Conservation (phyloP, 1,139 yeast species). For the Yamadazyma spencermartinsiae region DNA sequence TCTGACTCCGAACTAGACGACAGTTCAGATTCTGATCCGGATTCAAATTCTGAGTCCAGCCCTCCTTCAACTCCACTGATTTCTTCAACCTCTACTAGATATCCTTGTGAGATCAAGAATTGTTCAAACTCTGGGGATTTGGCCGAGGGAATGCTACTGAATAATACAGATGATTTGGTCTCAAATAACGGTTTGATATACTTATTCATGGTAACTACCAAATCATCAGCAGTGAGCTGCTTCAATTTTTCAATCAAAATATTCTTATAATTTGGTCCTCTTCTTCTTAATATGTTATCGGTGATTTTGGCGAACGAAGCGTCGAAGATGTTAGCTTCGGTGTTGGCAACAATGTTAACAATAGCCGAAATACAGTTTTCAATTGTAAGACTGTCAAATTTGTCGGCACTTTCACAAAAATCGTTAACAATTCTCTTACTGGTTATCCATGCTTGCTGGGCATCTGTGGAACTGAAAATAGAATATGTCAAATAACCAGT, state of each 20-base stretch:
- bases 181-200: conserved; percentile 67
- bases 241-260: conserved; percentile 51
- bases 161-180: conserved; percentile 54
- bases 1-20: conserved; percentile 33
- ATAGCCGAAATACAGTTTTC: conserved; percentile 76
- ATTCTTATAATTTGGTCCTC: conserved; percentile 66
- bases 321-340: conserved; percentile 57
- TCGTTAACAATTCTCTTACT: conserved; percentile 69
- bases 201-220: conserved; percentile 53
- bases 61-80: conserved; percentile 27
- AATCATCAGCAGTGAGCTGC: conserved; percentile 55
- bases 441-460: conserved; percentile 65
- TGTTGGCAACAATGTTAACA: conserved; percentile 68
- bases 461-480: conserved; percentile 84
- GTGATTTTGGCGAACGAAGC: conserved; percentile 68
- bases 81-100: conserved; percentile 58
- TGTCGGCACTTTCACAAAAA: conserved; percentile 51
- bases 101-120: conserved; percentile 58
- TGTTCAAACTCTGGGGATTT: conserved; percentile 49
- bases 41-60: conserved; percentile 21
- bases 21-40: conserved; percentile 24
- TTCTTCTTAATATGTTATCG: conserved; percentile 63
- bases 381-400: conserved; percentile 58
- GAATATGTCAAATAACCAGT: conserved; percentile 65
- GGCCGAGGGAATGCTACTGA: conserved; percentile 73